A percentile compares a stretch with the other conserved stretches of the same genome.
These are phyloP conservation scores for Lonicera japonica DNA, from an alignment of 129 eudicot species.

Conservation along the genomic window DNA sequence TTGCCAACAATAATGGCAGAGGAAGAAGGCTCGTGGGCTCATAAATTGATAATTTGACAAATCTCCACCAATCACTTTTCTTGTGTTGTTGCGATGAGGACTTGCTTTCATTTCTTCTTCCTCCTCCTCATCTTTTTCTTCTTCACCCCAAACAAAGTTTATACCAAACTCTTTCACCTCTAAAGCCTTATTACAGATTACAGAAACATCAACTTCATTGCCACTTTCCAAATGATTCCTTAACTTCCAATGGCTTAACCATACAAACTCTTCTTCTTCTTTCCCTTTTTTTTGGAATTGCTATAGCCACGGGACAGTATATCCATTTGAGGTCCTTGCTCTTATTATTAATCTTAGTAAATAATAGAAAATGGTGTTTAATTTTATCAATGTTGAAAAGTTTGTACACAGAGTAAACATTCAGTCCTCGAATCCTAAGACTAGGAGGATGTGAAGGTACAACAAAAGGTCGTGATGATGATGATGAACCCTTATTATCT, in stretches of 20 bases:
- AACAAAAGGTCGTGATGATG: not conserved
- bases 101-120: not conserved
- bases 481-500: no score
- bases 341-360: not conserved
- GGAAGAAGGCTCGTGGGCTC: no score
- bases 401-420: not conserved
- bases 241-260: slow-evolving; percentile 4
- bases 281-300: not conserved
- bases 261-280: not conserved
- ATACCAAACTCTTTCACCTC: not conserved
- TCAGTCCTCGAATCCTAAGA: not conserved
- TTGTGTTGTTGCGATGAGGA: no score
- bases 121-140: no score
- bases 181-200: not conserved
- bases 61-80: no score
- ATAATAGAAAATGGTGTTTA: not conserved
- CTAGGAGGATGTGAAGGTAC: not conserved
- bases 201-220: not conserved
- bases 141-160: not conserved
- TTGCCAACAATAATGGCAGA: no score
- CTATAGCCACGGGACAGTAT: not conserved
- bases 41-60: no score
- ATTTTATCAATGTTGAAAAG: not conserved
- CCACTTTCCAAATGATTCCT: not conserved
- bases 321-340: not conserved